Base-by-base conservation (phyloP, 257 asterid genomes). In the Nicotiana noctiflora region DNA sequence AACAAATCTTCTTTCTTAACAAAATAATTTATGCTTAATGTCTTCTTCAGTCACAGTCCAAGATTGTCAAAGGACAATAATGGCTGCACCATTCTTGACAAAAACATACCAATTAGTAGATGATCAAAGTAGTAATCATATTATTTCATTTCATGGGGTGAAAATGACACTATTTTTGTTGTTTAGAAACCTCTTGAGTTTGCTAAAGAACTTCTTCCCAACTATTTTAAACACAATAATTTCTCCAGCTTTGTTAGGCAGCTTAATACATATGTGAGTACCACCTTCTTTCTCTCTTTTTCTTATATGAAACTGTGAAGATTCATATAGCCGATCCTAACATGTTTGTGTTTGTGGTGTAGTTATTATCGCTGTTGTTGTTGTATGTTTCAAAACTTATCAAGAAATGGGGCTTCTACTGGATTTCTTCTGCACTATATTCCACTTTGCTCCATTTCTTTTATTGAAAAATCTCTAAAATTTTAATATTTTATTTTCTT, bases 91-190 rank as follows among this genome's bases (percentile, higher is more conserved):
- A 2, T 81, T 81, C 65, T 72, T 81, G 29, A 72, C 83, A 29
- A 81, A 81, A 59, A 72, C 83, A 23, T 81, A 81, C 15, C 80
- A 72, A 49, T 51, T 81, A 29, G 83, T 81, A 5, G 83, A 72
- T 40, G 83, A 81, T 81, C 75, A 61, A 40, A 72, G 75, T 44
- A 81, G 80, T 44, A 29, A 81, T 51, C 80, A 72, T 63, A 81
- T 81, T 34, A 75, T 81, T 57, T 81, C 83, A 68, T 81, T 57
- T 81, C 83, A 68, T 81, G 83, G 83, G 75, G 80, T 34, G 75
- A 72, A 81, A 37, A 81, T 81, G 74, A 57, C 4, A 68, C 63
- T 17, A 81, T 80, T 55, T 81, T 81, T 59, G 80, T 81, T 37
- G 83, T 81, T 10, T 81, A 80, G 83, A 76, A 52, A 31, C 80